phyloP scores from a whole-genome alignment of 768 basidiomycete species.

The Tricholoma terreum region DNA sequence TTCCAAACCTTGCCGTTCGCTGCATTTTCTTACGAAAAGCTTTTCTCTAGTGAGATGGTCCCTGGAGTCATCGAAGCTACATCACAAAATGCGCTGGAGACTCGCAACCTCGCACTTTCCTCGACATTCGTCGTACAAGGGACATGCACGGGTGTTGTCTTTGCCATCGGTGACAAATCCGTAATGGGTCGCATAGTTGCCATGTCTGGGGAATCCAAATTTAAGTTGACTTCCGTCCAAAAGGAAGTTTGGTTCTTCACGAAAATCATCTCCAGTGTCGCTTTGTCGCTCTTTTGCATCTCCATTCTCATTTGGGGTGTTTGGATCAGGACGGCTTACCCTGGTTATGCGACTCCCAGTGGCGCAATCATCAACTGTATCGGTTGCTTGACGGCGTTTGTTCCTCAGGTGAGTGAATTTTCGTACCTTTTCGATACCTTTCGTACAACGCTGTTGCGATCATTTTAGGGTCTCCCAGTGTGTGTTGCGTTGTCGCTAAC shows the following conservation, averaged over 20 bases:
- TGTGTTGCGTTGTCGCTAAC: conserved; percentile 51
- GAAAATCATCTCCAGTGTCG: conserved; percentile 45
- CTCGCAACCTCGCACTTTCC: conserved; percentile 46
- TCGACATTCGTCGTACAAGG: conserved; percentile 42
- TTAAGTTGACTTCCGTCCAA: conserved; percentile 46
- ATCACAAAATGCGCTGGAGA: conserved; percentile 46
- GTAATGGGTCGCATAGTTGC: conserved; percentile 54
- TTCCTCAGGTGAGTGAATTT: conserved; percentile 23
- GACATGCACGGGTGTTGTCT: conserved; percentile 37
- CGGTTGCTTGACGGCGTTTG: conserved; percentile 37
- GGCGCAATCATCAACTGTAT: conserved; percentile 54
- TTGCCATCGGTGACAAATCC: conserved; percentile 41
- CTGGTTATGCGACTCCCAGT: conserved; percentile 46
- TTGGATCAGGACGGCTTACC: conserved; percentile 41
- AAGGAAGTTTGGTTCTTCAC: conserved; percentile 50
- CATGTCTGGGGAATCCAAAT: conserved; percentile 45
- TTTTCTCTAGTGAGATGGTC: conserved; percentile 33
- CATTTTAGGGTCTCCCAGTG: conserved; percentile 45
- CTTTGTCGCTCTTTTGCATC: conserved; percentile 36
- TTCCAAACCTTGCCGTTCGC: too few species aligned
- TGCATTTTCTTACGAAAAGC: too few species aligned
- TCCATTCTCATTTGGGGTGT: conserved; percentile 41
- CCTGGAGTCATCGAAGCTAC: conserved; percentile 43
- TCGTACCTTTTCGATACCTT: too few species aligned
- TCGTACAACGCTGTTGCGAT: too few species aligned